These are phyloP conservation scores for Cudoniella acicularis DNA, from an alignment of 495 filamentous ascomycete genomes.

Conservation along the genomic window DNA sequence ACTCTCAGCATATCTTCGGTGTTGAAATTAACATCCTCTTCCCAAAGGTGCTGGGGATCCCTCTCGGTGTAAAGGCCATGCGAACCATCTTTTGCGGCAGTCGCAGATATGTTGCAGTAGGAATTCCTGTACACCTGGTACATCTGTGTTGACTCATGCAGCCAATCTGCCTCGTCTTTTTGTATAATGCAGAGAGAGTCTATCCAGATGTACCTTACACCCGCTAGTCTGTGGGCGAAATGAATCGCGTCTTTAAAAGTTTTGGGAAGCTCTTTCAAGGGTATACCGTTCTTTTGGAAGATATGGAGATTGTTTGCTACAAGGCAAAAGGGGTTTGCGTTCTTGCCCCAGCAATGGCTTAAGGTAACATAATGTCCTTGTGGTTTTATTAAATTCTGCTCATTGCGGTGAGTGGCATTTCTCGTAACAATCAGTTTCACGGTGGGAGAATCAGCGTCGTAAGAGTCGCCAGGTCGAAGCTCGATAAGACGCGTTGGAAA, in stretches of 20 bases:
- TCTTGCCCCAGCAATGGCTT: slow-evolving; percentile 15
- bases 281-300: slow-evolving; percentile 1
- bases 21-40: neutral
- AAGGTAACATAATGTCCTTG: slow-evolving; percentile 4
- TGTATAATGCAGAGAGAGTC: slow-evolving; percentile 12
- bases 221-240: neutral
- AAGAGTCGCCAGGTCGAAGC: neutral
- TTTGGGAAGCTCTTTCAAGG: neutral
- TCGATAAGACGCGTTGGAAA: slow-evolving; percentile 8
- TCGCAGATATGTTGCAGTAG: slow-evolving; percentile 12
- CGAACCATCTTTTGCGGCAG: slow-evolving; percentile 1
- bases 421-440: neutral
- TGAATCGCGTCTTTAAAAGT: slow-evolving; percentile 17
- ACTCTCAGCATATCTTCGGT: neutral
- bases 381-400: neutral
- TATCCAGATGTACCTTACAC: slow-evolving; percentile 20
- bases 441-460: neutral
- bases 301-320: neutral
- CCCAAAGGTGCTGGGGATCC: neutral
- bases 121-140: slow-evolving; percentile 10
- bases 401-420: neutral
- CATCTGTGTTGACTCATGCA: slow-evolving; percentile 1
- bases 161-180: slow-evolving; percentile 2
- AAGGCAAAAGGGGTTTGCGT: neutral
- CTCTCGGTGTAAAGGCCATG: neutral